Evolutionary conservation across 148 eudicot genomes (phyloP), one percentile per base, ranked within the genome.

Genomic region (Suaeda aralocaspica): DNA sequence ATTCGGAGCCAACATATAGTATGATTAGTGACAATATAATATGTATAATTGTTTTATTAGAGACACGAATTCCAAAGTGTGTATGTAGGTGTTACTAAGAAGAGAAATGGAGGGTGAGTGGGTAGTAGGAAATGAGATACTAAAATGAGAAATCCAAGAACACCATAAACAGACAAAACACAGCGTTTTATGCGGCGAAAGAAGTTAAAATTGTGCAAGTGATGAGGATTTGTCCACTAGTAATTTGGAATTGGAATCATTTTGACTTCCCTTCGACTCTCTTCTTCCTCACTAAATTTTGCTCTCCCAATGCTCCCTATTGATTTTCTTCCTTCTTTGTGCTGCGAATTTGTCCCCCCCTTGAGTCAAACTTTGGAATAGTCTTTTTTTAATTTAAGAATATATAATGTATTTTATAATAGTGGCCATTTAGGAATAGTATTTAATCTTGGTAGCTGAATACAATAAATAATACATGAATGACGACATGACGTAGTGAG

Each of bases 181-280:
- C 28, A 63, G 78, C 78, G 81, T 67, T 72, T 57, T 49, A 70
- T 78, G 81, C 80, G 77, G 79, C 80, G 67, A 61, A 74, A 67
- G 51, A 74, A 61, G 77, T 60, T 77, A 72, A 72, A 73, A 82
- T 71, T 59, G 29, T 42, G 19, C 26, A 15, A 66, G 45, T 31
- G 55, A 59, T 15, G 19, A 26, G 62, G 46, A 1, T 19, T 71
- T 79, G 88, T 79, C 79, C 3, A 51, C 1, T 82, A 68, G 84
- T 48, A 56, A 52, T 78, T 85, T 85, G 88, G 85, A 82, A 52
- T 66, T n/a, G 80, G 88, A 80, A 85, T 85, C 85, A 58, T 74
- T 59, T 71, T 72, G 69, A 74, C 55, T 71, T 48, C 16, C 45
- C n/a, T 14, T 19, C 46, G 44, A 31, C 42, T 66, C 74, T 34